Conservation (phyloP, 805 yeast species). For the Zygosaccharomyces kombuchaensis region DNA sequence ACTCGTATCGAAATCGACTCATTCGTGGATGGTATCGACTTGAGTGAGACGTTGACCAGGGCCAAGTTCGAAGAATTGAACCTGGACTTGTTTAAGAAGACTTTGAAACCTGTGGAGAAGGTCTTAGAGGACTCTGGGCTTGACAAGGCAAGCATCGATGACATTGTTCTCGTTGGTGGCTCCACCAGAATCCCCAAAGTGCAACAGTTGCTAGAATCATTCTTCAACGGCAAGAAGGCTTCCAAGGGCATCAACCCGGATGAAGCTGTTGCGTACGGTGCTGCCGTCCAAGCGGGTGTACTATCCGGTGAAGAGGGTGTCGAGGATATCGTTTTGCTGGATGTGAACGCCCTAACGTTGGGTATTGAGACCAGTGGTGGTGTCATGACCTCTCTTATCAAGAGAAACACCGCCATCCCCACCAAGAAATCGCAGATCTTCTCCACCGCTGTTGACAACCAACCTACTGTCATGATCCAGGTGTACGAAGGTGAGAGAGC, state of each 20-base stretch:
- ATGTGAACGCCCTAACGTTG: conserved; percentile 88
- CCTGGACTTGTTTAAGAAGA: conserved; percentile 87
- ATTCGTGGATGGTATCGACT: conserved; percentile 89
- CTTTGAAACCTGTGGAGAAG: conserved; percentile 93
- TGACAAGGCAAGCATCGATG: conserved; percentile 82
- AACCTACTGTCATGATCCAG: conserved; percentile 90
- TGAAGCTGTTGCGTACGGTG: conserved; percentile 99
- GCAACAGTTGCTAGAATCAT: conserved; percentile 85
- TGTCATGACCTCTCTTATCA: conserved; percentile 92
- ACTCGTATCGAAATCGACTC: conserved; percentile 96
- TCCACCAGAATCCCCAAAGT: conserved; percentile 99
- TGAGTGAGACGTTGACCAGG: conserved; percentile 91
- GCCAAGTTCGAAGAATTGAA: conserved; percentile 97
- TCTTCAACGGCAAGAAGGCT: conserved; percentile 91
- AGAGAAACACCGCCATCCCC: conserved; percentile 94
- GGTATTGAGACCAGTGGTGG: conserved; percentile 98
- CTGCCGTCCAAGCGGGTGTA: conserved; percentile 99
- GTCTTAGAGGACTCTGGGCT: conserved; percentile 91
- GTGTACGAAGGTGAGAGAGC: conserved; percentile 97
- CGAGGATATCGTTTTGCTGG: conserved; percentile 82
- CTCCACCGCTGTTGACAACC: conserved; percentile 95
- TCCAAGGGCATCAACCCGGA: conserved; percentile 98
- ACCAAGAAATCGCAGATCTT: conserved; percentile 92
- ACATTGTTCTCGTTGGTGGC: conserved; percentile 97
- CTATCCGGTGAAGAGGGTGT: conserved; percentile 93